These are phyloP conservation scores for Camellia oleifera DNA, from an alignment of 179 eudicot genomes.

Conservation along the genomic window DNA sequence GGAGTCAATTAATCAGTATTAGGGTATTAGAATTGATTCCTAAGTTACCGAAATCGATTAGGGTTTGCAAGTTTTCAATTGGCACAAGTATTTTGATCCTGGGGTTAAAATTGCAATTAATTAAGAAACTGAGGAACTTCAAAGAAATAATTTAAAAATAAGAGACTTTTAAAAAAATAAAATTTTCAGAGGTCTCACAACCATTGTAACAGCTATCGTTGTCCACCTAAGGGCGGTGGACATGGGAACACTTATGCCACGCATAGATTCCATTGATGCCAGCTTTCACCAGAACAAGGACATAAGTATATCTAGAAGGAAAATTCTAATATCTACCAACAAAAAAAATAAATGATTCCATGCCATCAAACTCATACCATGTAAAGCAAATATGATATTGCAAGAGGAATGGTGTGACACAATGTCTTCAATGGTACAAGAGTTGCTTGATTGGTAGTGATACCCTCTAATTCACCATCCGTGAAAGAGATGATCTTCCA, in stretches of 20 bases:
- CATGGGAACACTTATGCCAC: slow-evolving; percentile 75
- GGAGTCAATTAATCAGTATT: too few species aligned
- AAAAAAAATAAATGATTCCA: not conserved
- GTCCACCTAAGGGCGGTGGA: slow-evolving; percentile 75
- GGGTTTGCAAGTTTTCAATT: too few species aligned
- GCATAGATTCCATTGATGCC: slow-evolving; percentile 71
- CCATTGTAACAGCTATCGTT: slow-evolving; percentile 34
- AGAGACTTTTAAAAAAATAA: too few species aligned
- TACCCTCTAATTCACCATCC: slow-evolving; percentile 29
- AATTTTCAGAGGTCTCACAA: too few species aligned
- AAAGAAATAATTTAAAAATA: too few species aligned
- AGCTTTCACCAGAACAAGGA: slow-evolving; percentile 43
- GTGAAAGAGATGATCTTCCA: slow-evolving; percentile 53
- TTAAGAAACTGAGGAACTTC: too few species aligned
- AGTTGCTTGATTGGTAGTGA: slow-evolving; percentile 33
- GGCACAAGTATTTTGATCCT: too few species aligned
- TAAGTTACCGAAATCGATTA: too few species aligned
- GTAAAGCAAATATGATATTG: slow-evolving; percentile 58
- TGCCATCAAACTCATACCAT: slow-evolving; percentile 38
- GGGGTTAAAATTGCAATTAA: too few species aligned
- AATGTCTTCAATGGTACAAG: slow-evolving; percentile 53
- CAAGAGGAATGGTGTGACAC: slow-evolving; percentile 61
- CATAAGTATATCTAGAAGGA: slow-evolving; percentile 14
- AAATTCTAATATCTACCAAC: not conserved
- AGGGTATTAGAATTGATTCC: too few species aligned